Percentiles rank a stretch among this genome's conserved stretches.
Conservation (phyloP, 371 early-diverging fungal species). For the Zopfochytrium polystomum region DNA sequence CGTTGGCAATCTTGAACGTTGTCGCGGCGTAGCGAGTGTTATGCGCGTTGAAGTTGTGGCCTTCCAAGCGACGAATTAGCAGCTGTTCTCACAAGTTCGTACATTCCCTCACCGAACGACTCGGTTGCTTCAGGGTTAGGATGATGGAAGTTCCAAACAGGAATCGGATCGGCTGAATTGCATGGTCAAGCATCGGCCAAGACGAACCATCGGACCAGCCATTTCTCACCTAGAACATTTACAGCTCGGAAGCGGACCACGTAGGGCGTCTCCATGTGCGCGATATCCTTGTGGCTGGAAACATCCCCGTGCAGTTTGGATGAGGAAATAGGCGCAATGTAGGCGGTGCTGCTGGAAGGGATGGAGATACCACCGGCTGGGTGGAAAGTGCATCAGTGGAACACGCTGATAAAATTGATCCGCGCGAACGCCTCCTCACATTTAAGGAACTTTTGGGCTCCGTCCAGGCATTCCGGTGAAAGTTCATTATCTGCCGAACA, state of each 20-base stretch:
- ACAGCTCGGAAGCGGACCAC: slow-evolving; percentile 87
- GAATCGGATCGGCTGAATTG: slow-evolving; percentile 60
- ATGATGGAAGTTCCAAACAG: slow-evolving; percentile 82
- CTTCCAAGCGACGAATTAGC: slow-evolving; percentile 14
- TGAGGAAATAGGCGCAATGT: slow-evolving; percentile 81
- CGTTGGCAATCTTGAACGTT: slow-evolving; percentile 51
- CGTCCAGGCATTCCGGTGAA: slow-evolving; percentile 94
- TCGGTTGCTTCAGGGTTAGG: slow-evolving; percentile 47
- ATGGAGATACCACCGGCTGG: slow-evolving; percentile 82
- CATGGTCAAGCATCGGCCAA: too few species aligned
- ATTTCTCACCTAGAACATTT: slow-evolving; percentile 55
- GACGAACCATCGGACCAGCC: too few species aligned
- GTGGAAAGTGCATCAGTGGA: neutral
- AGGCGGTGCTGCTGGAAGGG: slow-evolving; percentile 78
- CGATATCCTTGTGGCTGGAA: slow-evolving; percentile 60
- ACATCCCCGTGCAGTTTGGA: slow-evolving; percentile 67
- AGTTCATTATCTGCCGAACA: slow-evolving; percentile 97
- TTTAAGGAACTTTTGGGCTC: slow-evolving; percentile 81
- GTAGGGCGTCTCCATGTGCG: slow-evolving; percentile 81
- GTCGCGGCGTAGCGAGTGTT: slow-evolving; percentile 60
- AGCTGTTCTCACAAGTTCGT: neutral
- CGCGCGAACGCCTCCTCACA: slow-evolving; percentile 32
- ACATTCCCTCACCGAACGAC: neutral
- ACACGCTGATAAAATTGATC: neutral
- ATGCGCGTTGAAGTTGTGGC: slow-evolving; percentile 62